phyloP scores from a whole-genome alignment of 2,329 filamentous ascomycete genomes.

The Scolecobasidium constrictum region DNA sequence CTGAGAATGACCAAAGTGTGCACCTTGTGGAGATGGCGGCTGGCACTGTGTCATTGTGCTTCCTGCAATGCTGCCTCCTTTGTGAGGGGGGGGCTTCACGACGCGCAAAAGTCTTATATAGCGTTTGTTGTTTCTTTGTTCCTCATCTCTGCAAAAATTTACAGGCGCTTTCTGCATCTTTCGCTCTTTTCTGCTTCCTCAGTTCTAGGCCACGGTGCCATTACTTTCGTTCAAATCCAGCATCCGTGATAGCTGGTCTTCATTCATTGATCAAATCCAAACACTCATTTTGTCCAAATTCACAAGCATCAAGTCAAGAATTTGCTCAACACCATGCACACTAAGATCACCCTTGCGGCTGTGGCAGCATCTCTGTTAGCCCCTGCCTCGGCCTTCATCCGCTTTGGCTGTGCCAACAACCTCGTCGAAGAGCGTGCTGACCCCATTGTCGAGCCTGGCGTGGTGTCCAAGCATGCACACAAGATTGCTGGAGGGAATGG shows the following conservation, averaged over 20 bases:
- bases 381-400: constrained; percentile 53
- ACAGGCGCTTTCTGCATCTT: background rate
- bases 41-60: no score
- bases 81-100: no score
- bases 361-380: constrained; percentile 22
- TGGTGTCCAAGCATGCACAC: constrained; percentile 21
- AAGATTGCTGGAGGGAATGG: constrained; percentile 42
- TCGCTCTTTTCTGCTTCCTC: background rate
- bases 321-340: constrained; percentile 4
- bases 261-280: no score
- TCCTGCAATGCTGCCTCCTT: no score
- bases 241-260: background rate
- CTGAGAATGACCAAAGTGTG: no score
- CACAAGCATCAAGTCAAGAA: background rate
- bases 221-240: background rate
- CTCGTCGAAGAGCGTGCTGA: constrained; percentile 47
- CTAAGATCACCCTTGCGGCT: constrained; percentile 4
- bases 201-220: background rate
- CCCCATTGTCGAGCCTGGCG: constrained; percentile 22
- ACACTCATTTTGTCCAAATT: background rate
- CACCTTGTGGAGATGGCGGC: no score
- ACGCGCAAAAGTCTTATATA: no score
- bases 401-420: constrained; percentile 56
- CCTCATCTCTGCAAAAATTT: no score
- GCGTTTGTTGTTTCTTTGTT: no score